Evolutionary conservation across 495 filamentous ascomycete genomes (phyloP).

Genomic region (Tuber borchii): DNA sequence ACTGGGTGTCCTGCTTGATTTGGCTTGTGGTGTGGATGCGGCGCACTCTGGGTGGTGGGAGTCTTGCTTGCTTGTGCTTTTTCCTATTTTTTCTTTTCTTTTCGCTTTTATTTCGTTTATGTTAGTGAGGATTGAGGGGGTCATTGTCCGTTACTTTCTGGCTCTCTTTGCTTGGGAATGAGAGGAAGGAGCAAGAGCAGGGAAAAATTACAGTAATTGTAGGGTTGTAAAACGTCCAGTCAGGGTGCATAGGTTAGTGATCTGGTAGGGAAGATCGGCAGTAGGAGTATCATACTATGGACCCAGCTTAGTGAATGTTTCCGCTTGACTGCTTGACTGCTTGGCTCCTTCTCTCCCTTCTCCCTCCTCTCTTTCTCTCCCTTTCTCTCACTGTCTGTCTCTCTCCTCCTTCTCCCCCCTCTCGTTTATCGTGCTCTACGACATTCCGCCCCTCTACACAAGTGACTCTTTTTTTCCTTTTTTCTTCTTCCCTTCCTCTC

Average conservation of each 20-base stretch:
- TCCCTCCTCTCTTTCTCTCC: background rate
- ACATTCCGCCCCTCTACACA: background rate
- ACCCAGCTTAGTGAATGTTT: background rate
- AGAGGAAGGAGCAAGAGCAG: background rate
- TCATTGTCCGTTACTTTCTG: background rate
- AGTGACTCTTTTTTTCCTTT: background rate
- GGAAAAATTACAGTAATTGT: background rate
- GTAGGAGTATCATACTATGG: background rate
- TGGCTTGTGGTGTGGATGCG: background rate
- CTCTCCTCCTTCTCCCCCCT: slow-evolving; percentile 4
- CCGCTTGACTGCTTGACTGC: background rate
- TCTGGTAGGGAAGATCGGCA: background rate
- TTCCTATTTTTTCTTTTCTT: background rate
- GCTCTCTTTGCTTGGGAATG: background rate
- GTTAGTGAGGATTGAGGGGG: background rate
- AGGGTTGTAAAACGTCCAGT: background rate
- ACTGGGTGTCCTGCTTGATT: background rate
- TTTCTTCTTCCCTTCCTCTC: background rate
- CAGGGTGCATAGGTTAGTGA: background rate
- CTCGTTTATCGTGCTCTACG: background rate
- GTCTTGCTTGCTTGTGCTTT: background rate
- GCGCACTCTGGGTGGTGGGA: background rate
- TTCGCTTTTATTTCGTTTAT: background rate
- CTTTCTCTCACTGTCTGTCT: slow-evolving; percentile 2
- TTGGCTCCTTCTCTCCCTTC: background rate